Evolutionary conservation across 208 protist genomes (phyloP).

Genomic region (Wallacemonas sp.): DNA sequence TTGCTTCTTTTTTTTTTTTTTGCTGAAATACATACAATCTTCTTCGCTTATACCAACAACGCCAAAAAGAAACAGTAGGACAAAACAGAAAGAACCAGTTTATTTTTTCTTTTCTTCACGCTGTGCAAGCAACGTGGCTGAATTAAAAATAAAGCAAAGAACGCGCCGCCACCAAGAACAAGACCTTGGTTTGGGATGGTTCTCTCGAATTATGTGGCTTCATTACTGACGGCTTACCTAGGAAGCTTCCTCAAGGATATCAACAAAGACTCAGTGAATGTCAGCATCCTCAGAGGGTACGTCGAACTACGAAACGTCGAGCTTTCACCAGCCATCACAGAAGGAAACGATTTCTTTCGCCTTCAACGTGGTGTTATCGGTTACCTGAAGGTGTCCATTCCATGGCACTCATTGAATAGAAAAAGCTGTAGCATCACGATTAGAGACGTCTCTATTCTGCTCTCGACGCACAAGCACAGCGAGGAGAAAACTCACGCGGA

Average conservation of each 20-base stretch:
- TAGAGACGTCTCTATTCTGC: conserved; percentile 38
- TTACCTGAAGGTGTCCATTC: conserved; percentile 50
- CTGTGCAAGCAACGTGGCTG: neutral
- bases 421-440: conserved; percentile 51
- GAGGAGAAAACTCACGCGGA: neutral
- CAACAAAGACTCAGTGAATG: conserved; percentile 48
- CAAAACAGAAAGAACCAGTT: too few relatives aligned
- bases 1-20: neutral
- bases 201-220: conserved; percentile 57
- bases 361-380: conserved; percentile 42
- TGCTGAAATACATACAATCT: neutral
- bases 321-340: conserved; percentile 34
- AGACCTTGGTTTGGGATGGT: conserved; percentile 35
- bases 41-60: too few relatives aligned
- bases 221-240: conserved; percentile 52
- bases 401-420: conserved; percentile 60
- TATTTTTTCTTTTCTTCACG: neutral
- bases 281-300: conserved; percentile 56
- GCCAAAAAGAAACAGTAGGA: too few relatives aligned
- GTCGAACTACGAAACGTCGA: conserved; percentile 70
- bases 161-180: neutral
- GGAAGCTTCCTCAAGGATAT: conserved; percentile 64
- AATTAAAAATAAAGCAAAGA: too few relatives aligned
- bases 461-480: conserved; percentile 13
- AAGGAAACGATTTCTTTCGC: conserved; percentile 29